Evolutionary conservation across 257 asterid species (phyloP), one percentile per base, ranked within the genome.

Genomic region (Linaria vulgaris): DNA sequence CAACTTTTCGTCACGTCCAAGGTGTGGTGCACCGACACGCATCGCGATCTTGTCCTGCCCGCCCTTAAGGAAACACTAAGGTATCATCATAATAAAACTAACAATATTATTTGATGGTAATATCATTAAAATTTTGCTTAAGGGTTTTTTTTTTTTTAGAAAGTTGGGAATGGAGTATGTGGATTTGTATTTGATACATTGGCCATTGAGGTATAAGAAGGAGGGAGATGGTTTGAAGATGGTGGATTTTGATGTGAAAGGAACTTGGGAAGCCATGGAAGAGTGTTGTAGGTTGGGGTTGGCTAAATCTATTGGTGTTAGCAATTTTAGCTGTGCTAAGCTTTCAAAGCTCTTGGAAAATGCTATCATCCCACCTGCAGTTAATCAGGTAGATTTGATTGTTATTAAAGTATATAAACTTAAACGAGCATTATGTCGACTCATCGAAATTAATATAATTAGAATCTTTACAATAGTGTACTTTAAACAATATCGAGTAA

Each of bases 251-350:
- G 87, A 81, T 12, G 68, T 81, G 0, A 72, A 47, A 37, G 83
- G 75, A 47, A 75, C 80, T 13, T 81, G 91, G 91, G 74, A 77
- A 61, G 91, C 73, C 9, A 77, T 84, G 86, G 91, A 84, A 69
- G 72, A 67, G 3, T 81, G 84, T 72, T 14, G 30, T n/a, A 69
- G 45, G 49, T 50, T 75, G 66, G 91, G 91, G 0, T 54, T 84
- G 63, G 71, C 81, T 22, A 82, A 84, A 49, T 84, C 88, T 4
- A 75, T 84, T 38, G 88, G 86, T 57, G 83, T 81, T 20, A 76
- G 85, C 81, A 84, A 84, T 49, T 84, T 76, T 47, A 74, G 81
- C 37, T 72, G 77, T 60, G 75, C 69, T 15, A 84, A 84, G 58
- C 73, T 81, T 55, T 63, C 80, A 0, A 63, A 68, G 59, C 74